Conservation (phyloP, 805 yeast species). For the Scheffersomyces ergatensis region DNA sequence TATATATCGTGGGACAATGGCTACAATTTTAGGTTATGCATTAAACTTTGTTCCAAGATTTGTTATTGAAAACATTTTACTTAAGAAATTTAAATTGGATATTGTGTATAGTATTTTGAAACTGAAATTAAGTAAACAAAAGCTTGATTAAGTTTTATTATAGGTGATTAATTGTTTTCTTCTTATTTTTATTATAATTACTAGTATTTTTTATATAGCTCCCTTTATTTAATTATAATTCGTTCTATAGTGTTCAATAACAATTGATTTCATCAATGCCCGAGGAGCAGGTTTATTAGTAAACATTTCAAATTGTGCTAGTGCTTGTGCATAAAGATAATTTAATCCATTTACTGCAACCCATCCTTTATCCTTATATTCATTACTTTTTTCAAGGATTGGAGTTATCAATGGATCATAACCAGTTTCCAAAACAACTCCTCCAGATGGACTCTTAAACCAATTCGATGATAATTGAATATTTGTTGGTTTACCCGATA, state of each 20-base stretch:
- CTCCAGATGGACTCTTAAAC: conserved; percentile 13
- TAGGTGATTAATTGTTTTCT: too few species aligned
- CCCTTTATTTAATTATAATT: not conserved
- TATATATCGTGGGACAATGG: conserved; percentile 54
- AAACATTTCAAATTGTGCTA: conserved; percentile 15
- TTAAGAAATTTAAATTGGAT: conserved; percentile 30
- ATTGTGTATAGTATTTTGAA: conserved; percentile 21
- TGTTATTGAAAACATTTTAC: conserved; percentile 39
- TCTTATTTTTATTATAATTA: not conserved
- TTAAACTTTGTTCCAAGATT: conserved; percentile 44
- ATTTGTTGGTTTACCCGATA: conserved; percentile 3
- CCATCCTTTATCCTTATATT: conserved; percentile 11
- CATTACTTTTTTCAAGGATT: conserved; percentile 3
- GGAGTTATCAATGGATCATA: conserved; percentile 11
- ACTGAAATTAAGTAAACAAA: conserved; percentile 16
- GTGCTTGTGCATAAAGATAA: conserved; percentile 11
- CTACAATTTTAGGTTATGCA: conserved; percentile 33
- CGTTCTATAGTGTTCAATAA: not conserved
- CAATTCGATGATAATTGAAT: conserved; percentile 8
- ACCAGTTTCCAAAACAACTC: conserved; percentile 12
- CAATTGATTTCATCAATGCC: conserved; percentile 7
- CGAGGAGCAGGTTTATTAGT: conserved; percentile 14
- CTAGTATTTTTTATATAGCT: not conserved
- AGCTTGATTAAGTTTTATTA: conserved; percentile 1
- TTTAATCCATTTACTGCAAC: conserved; percentile 11